Conservation (phyloP, 768 basidiomycete species). For the Pleurotus giganteus region DNA sequence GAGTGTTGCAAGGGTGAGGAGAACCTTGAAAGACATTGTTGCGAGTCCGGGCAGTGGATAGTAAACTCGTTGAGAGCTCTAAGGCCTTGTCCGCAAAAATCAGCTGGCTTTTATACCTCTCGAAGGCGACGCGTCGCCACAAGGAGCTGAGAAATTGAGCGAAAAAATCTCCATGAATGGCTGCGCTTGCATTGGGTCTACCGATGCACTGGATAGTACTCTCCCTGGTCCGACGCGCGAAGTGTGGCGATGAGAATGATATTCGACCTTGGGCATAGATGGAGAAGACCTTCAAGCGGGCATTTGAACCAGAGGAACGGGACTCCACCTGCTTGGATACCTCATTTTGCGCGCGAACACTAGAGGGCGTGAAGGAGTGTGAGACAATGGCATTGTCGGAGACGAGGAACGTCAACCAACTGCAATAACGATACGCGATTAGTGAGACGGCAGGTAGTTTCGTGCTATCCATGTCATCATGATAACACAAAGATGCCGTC, state of each 20-base stretch:
- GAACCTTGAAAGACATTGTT: constrained; percentile 6
- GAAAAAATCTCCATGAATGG: constrained; percentile 1
- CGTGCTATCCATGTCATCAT: no score
- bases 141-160: background rate
- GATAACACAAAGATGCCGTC: no score
- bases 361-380: background rate
- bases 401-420: background rate
- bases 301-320: constrained; percentile 1
- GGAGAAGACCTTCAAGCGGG: background rate
- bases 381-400: background rate
- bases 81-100: background rate
- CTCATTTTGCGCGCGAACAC: background rate
- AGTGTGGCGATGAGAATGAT: background rate
- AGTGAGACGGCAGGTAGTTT: no score
- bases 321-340: background rate
- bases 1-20: constrained; percentile 2
- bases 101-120: background rate
- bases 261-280: background rate
- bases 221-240: background rate
- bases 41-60: background rate
- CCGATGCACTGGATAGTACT: background rate
- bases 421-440: background rate
- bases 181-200: background rate
- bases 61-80: constrained; percentile 7
- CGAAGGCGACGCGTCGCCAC: background rate